Evolutionary conservation across 768 basidiomycete species (phyloP).

Genomic region (Russula earlei): DNA sequence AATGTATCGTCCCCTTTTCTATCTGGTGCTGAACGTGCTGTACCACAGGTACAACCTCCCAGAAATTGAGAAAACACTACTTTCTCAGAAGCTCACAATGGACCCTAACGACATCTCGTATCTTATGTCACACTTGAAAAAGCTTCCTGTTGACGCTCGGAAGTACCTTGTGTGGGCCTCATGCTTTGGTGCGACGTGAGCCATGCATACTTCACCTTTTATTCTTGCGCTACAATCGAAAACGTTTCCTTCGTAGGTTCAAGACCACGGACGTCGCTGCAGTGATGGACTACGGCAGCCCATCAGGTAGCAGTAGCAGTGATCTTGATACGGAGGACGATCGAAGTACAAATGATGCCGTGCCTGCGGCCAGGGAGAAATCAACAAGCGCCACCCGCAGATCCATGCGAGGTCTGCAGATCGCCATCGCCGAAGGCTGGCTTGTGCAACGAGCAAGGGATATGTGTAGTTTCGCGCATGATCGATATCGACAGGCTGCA

Average conservation of each 20-base stretch:
- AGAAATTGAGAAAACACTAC: conserved; percentile 45
- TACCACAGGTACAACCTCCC: conserved; percentile 42
- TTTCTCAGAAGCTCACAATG: conserved; percentile 38
- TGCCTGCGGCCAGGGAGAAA: conserved; percentile 38
- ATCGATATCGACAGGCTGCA: conserved; percentile 65
- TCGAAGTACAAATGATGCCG: conserved; percentile 45
- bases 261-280: conserved; percentile 64
- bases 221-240: neutral
- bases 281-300: conserved; percentile 68
- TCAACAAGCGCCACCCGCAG: conserved; percentile 32
- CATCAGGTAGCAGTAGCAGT: conserved; percentile 43
- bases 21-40: neutral
- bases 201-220: conserved; percentile 4
- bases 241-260: conserved; percentile 35
- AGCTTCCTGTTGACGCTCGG: conserved; percentile 52
- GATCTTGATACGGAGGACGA: conserved; percentile 36
- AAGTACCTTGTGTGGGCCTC: conserved; percentile 66
- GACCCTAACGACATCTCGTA: conserved; percentile 58
- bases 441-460: conserved; percentile 61
- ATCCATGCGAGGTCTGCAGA: conserved; percentile 60
- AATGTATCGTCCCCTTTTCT: neutral
- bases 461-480: conserved; percentile 70
- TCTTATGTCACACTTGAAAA: conserved; percentile 47
- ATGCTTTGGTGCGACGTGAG: conserved; percentile 63
- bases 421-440: conserved; percentile 65